Percentiles rank a stretch among this genome's conserved stretches.
These are phyloP conservation scores for Botrytis sinoallii DNA, from an alignment of 2,329 filamentous ascomycete species.

Conservation along the genomic window DNA sequence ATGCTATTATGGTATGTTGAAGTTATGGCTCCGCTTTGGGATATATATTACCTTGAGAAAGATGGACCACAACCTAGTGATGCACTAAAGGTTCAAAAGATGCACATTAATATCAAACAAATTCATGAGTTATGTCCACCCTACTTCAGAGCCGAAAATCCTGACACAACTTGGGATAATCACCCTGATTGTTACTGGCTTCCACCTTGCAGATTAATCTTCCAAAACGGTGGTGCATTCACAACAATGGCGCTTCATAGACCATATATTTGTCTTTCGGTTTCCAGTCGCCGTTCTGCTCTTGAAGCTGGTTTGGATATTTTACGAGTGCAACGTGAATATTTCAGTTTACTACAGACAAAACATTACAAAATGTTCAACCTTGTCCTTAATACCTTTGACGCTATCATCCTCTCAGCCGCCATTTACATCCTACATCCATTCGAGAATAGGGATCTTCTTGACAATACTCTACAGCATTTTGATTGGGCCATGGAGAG, in stretches of 20 bases:
- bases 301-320: conserved; percentile 54
- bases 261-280: conserved; percentile 59
- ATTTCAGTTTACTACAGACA: conserved; percentile 44
- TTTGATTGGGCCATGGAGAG: conserved; percentile 59
- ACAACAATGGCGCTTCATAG: conserved; percentile 59
- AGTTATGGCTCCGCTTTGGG: conserved; percentile 47
- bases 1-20: conserved; percentile 51
- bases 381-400: conserved; percentile 62
- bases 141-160: conserved; percentile 52
- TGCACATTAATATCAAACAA: conserved; percentile 51
- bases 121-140: conserved; percentile 50
- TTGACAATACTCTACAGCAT: conserved; percentile 50
- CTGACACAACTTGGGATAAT: conserved; percentile 55
- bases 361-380: conserved; percentile 53
- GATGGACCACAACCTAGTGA: conserved; percentile 54
- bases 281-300: conserved; percentile 52
- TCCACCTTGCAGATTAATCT: conserved; percentile 46
- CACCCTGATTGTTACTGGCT: conserved; percentile 55
- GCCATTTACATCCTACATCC: conserved; percentile 61
- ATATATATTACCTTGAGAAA: conserved; percentile 52
- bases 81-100: conserved; percentile 50
- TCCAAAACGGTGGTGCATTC: conserved; percentile 49
- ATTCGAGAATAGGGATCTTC: conserved; percentile 49
- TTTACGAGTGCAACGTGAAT: conserved; percentile 55
- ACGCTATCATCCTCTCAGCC: conserved; percentile 59